Percentiles rank a stretch among this genome's conserved stretches.
Evolutionary conservation across 2,329 filamentous ascomycete species (phyloP).

Genomic region (Stachybotrys elegans): DNA sequence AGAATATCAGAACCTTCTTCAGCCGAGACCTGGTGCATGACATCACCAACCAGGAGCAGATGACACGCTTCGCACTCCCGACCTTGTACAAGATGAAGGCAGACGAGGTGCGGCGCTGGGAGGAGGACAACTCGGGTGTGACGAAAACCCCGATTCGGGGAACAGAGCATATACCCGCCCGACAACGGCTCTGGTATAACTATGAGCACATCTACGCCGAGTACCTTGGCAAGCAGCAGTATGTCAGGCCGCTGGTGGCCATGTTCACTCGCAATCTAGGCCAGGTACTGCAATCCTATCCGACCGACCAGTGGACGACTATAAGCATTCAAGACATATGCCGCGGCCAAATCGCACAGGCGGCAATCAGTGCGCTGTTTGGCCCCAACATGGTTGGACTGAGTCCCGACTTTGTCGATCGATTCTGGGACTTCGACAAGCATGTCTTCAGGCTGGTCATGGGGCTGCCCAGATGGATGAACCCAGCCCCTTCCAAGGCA

Average conservation of each 20-base stretch:
- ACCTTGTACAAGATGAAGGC: too few relatives aligned
- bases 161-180: too few relatives aligned
- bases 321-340: not conserved
- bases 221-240: not conserved
- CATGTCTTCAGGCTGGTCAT: not conserved
- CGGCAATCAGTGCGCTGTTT: not conserved
- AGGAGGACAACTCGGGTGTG: too few relatives aligned
- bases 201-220: too few relatives aligned
- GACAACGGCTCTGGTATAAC: too few relatives aligned
- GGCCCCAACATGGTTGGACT: not conserved
- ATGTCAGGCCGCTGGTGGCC: not conserved
- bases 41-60: too few relatives aligned
- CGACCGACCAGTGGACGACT: not conserved
- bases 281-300: not conserved
- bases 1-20: too few relatives aligned
- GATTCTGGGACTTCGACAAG: not conserved
- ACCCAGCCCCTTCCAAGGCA: not conserved
- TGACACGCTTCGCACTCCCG: too few relatives aligned
- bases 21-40: too few relatives aligned
- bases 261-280: not conserved
- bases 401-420: not conserved
- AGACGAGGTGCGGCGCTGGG: too few relatives aligned
- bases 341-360: not conserved
- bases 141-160: too few relatives aligned
- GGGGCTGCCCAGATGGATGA: not conserved